Percentiles rank a stretch among this genome's conserved stretches.
Evolutionary conservation across 495 filamentous ascomycete species (phyloP).

Genomic region (Immersiella caudata): DNA sequence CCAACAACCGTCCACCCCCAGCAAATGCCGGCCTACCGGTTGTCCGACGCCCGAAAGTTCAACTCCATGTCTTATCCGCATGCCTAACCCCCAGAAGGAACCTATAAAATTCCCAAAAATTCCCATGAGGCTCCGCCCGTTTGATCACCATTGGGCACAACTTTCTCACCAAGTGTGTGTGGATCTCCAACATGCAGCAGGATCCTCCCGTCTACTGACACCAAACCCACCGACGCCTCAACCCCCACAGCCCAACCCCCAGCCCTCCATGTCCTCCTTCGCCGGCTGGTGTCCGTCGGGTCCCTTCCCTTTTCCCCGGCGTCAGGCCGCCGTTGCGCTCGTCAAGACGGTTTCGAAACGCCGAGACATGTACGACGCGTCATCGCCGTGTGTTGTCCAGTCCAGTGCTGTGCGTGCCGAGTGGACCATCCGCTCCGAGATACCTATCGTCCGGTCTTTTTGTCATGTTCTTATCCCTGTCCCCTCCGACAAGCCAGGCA

Average conservation of each 20-base stretch:
- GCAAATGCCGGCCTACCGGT: not conserved
- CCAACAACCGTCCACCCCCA: not conserved
- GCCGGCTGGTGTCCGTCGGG: not conserved
- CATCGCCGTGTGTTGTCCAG: not conserved
- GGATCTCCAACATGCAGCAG: not conserved
- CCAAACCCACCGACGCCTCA: not conserved
- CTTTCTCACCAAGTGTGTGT: not conserved
- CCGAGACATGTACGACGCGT: not conserved
- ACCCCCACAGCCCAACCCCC: not conserved
- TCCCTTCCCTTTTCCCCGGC: not conserved
- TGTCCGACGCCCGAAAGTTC: not conserved
- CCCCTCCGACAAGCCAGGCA: not conserved
- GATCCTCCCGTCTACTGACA: not conserved
- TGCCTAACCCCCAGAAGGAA: not conserved
- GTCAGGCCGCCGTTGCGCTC: not conserved
- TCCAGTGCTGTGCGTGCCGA: too few relatives aligned
- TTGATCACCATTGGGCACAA: constrained; percentile 14
- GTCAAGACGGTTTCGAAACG: not conserved
- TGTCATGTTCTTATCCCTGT: not conserved
- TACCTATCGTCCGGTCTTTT: not conserved
- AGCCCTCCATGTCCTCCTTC: too few relatives aligned
- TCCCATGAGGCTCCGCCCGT: constrained; percentile 1
- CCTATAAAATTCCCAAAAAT: not conserved
- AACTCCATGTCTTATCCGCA: not conserved
- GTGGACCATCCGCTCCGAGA: not conserved